A percentile compares a stretch with the other conserved stretches of the same genome.
Conservation (phyloP, 2,329 filamentous ascomycete species). For the Epichloe bromicola region DNA sequence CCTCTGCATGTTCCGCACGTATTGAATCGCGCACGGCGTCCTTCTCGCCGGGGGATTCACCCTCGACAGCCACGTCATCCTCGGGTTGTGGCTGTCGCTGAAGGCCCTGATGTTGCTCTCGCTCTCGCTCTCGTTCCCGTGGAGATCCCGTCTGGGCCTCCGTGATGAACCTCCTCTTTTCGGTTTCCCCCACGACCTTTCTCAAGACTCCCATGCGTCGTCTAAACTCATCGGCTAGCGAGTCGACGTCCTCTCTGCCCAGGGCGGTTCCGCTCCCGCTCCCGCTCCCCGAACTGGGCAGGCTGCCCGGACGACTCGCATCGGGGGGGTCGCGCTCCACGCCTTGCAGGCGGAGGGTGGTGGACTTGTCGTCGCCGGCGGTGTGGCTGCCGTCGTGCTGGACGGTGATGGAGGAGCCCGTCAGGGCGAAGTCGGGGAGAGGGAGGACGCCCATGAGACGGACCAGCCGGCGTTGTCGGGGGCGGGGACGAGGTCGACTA, state of each 20-base stretch:
- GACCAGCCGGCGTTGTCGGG: slow-evolving; percentile 29
- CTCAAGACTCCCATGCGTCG: slow-evolving; percentile 41
- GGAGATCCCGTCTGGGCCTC: not conserved
- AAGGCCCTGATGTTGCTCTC: not conserved
- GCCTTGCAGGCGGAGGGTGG: slow-evolving; percentile 24
- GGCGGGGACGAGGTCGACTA: slow-evolving; percentile 40
- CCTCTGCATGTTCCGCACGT: not conserved
- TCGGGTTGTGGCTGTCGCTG: not conserved
- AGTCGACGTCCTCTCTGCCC: slow-evolving; percentile 34
- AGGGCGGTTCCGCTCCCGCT: slow-evolving; percentile 19
- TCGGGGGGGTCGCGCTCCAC: slow-evolving; percentile 24
- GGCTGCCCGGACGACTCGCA: slow-evolving; percentile 10
- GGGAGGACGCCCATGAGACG: slow-evolving; percentile 56
- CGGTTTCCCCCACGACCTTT: slow-evolving; percentile 39
- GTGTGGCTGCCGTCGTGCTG: slow-evolving; percentile 23
- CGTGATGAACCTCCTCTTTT: slow-evolving; percentile 26
- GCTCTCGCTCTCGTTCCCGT: not conserved
- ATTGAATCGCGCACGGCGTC: not conserved
- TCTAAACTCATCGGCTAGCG: slow-evolving; percentile 43
- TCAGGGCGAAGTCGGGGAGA: slow-evolving; percentile 62
- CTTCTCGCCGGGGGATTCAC: not conserved
- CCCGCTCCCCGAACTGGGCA: slow-evolving; percentile 18
- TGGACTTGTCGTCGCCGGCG: slow-evolving; percentile 13
- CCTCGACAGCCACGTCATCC: not conserved
- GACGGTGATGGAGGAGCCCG: slow-evolving; percentile 28